phyloP scores from a whole-genome alignment of 1,284 basidiomycete species.

The Cryptococcus amylolentus region DNA sequence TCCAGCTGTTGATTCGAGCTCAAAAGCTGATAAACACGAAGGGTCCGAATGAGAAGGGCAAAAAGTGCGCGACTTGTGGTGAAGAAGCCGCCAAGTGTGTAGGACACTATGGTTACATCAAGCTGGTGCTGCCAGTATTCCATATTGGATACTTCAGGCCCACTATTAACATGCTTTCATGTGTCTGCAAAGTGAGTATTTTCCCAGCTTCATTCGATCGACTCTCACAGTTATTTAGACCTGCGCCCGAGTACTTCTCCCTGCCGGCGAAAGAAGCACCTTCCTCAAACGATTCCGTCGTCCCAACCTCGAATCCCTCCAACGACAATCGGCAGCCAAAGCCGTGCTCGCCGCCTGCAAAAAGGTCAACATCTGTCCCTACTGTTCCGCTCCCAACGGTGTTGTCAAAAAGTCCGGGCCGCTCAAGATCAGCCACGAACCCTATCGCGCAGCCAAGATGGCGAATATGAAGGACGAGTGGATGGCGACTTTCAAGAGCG shows the following conservation, averaged over 20 bases:
- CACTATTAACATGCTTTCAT: constrained; percentile 86
- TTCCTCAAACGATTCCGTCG: constrained; percentile 87
- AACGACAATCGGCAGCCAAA: constrained; percentile 80
- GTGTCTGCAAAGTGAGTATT: constrained; percentile 81
- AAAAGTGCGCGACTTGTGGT: constrained; percentile 93
- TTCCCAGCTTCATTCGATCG: not conserved
- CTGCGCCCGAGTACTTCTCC: constrained; percentile 89
- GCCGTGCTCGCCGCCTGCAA: constrained; percentile 84
- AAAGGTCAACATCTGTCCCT: constrained; percentile 87
- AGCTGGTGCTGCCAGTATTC: constrained; percentile 91
- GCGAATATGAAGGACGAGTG: constrained; percentile 84
- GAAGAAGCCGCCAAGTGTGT: constrained; percentile 91
- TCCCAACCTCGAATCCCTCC: constrained; percentile 88
- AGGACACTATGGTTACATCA: constrained; percentile 97
- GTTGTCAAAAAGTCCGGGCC: constrained; percentile 95
- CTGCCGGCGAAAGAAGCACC: constrained; percentile 76
- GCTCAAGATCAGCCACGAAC: constrained; percentile 95
- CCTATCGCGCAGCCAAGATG: constrained; percentile 93
- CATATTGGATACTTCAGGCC: constrained; percentile 99
- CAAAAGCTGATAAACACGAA: constrained; percentile 37
- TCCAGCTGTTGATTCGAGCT: not conserved
- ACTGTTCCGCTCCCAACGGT: constrained; percentile 91
- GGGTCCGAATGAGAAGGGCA: constrained; percentile 93
- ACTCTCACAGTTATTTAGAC: constrained; percentile 56
- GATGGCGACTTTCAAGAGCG: constrained; percentile 77